Evolutionary conservation across 257 asterid genomes (phyloP), one percentile per base, ranked within the genome.

Genomic region (Salvia miltiorrhiza): DNA sequence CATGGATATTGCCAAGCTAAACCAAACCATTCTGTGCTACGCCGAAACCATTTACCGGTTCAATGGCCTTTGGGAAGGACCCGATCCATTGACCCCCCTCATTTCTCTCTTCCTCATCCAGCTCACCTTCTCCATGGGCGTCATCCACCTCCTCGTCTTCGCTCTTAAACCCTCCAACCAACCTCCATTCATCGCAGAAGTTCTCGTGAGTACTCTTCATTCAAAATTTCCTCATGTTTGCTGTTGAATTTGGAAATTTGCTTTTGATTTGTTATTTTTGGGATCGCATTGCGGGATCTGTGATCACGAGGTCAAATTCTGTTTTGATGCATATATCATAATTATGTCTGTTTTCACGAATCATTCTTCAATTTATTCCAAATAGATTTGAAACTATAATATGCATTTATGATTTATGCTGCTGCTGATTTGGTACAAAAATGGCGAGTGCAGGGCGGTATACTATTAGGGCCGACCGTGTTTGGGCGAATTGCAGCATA

Each of bases 1-100:
- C 30, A 0, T 78, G 24, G 84, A 88, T 66, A 9, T 82, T 21
- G 60, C 1, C 0, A 70, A 19, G 70, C 79, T 93, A 7, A 81
- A 81, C 58, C 43, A 16, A 45, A 83, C 81, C 45, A 81, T 94
- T 50, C 47, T 73, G 35, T 94, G 99, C 82, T 79, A 78, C 60
- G 85, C 97, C 1, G 86, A 89, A 21, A 89, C 87, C 11, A 86
- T 94, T 63, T 91, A 84, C 73, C 72, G 99, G 78, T 71, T 85
- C 54, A 94, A 90, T 70, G 99, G 99, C 4, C 89, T 94, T 8
- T 94, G 99, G 99, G 97, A 91, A 71, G 96, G 96, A 1, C 97
- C 97, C 12, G 87, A 91, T 70, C 99, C 99, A 3, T 77, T 89
- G 56, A 72, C 82, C 1, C 97, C 99, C 77, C 84, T 87, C 79